These are phyloP conservation scores for Blastocystis sp. DNA, from an alignment of 352 stramenopile genomes.

Conservation along the genomic window DNA sequence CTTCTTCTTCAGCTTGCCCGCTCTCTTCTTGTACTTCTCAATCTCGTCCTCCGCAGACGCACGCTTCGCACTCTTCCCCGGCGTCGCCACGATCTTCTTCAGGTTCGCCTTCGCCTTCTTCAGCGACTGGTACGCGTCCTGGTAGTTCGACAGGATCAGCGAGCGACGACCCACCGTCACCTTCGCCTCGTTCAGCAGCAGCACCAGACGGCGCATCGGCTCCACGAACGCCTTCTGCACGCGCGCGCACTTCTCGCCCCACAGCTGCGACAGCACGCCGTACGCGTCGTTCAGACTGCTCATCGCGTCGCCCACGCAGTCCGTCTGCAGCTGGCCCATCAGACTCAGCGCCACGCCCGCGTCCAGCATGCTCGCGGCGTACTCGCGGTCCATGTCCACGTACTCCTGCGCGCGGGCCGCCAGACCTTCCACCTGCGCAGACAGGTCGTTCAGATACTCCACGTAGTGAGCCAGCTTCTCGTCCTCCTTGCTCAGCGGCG, in stretches of 20 bases:
- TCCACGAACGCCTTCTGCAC: constrained; percentile 12
- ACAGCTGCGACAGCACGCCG: neutral
- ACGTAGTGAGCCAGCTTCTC: constrained; percentile 41
- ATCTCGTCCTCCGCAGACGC: constrained; percentile 20
- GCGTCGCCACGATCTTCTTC: constrained; percentile 8
- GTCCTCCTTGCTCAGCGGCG: constrained; percentile 44
- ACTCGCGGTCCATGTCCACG: constrained; percentile 7
- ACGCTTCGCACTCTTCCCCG: neutral
- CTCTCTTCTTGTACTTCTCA: constrained; percentile 22
- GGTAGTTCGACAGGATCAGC: constrained; percentile 34
- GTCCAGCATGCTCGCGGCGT: neutral
- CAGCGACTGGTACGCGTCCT: constrained; percentile 5
- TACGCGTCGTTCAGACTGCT: neutral
- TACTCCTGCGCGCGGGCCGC: neutral
- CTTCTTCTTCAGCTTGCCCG: constrained; percentile 50
- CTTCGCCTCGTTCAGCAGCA: constrained; percentile 29
- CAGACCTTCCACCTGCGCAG: neutral
- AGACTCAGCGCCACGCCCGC: neutral
- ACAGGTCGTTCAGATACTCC: constrained; percentile 33
- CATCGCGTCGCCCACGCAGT: constrained; percentile 27
- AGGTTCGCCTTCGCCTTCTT: constrained; percentile 50
- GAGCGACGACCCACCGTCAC: constrained; percentile 15
- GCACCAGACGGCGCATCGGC: neutral
- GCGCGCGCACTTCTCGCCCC: neutral
- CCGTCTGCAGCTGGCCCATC: constrained; percentile 18